These are phyloP conservation scores for Penicillium canariense DNA, from an alignment of 495 filamentous ascomycete species.

Conservation along the genomic window DNA sequence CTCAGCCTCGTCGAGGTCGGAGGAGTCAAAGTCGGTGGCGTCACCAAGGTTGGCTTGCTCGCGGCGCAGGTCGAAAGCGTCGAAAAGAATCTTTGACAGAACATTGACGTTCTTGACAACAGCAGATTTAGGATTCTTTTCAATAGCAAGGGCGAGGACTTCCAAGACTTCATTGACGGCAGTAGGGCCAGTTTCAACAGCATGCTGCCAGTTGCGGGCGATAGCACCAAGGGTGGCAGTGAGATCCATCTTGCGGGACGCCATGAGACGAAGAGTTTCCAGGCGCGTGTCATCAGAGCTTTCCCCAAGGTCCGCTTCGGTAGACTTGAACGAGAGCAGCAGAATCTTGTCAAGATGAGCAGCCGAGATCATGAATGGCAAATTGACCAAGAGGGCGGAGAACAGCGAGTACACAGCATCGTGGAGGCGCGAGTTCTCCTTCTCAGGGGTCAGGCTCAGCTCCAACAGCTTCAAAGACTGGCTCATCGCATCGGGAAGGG, in stretches of 20 bases:
- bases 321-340: conserved; percentile 64
- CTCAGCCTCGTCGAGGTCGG: conserved; percentile 64
- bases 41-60: conserved; percentile 39
- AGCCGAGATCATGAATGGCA: conserved; percentile 82
- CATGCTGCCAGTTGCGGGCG: conserved; percentile 65
- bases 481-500: conserved; percentile 72
- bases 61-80: conserved; percentile 69
- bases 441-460: conserved; percentile 53
- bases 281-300: conserved; percentile 60
- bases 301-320: conserved; percentile 51
- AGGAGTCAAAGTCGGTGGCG: conserved; percentile 40
- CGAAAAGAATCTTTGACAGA: conserved; percentile 69
- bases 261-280: conserved; percentile 67
- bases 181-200: conserved; percentile 55
- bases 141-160: conserved; percentile 63
- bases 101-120: conserved; percentile 65
- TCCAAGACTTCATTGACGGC: conserved; percentile 66
- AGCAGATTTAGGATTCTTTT: conserved; percentile 70
- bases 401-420: conserved; percentile 79
- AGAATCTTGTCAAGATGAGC: conserved; percentile 69
- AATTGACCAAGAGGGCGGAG: conserved; percentile 69
- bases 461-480: conserved; percentile 67
- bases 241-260: conserved; percentile 64
- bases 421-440: conserved; percentile 61
- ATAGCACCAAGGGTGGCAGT: conserved; percentile 66